phyloP scores from a whole-genome alignment of 2,329 filamentous ascomycete species.

The Didymella keratinophila region DNA sequence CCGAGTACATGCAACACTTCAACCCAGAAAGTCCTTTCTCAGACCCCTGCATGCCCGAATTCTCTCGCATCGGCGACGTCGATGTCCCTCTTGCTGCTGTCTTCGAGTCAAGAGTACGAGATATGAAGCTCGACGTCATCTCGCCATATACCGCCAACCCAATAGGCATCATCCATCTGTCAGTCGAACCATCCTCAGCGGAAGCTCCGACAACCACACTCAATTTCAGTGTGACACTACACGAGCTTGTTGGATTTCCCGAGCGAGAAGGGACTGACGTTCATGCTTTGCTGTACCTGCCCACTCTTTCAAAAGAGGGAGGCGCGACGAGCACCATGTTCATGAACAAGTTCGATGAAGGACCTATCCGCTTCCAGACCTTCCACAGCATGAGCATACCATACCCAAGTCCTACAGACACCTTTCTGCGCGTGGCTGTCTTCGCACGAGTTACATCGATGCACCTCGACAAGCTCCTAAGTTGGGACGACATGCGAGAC shows the following conservation, averaged over 20 bases:
- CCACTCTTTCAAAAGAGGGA: conserved; percentile 81
- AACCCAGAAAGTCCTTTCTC: conserved; percentile 92
- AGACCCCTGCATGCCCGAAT: conserved; percentile 89
- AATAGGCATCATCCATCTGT: conserved; percentile 88
- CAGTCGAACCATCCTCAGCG: conserved; percentile 90
- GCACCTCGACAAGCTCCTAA: conserved; percentile 95
- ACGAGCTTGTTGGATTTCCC: conserved; percentile 91
- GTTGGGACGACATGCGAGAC: conserved; percentile 99
- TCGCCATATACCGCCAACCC: conserved; percentile 92
- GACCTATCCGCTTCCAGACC: conserved; percentile 91
- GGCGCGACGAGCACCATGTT: conserved; percentile 95
- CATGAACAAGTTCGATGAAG: conserved; percentile 92
- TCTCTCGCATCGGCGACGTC: conserved; percentile 89
- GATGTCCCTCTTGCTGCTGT: conserved; percentile 92
- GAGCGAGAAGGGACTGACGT: conserved; percentile 95
- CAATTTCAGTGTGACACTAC: conserved; percentile 99
- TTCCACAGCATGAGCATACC: conserved; percentile 98
- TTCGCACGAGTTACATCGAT: conserved; percentile 91
- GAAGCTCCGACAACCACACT: conserved; percentile 89
- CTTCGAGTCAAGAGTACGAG: conserved; percentile 92
- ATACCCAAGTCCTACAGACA: conserved; percentile 75
- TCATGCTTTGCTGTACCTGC: conserved; percentile 95
- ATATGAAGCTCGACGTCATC: conserved; percentile 88
- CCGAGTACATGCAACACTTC: conserved; percentile 93
- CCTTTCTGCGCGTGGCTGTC: conserved; percentile 83